Conservation (phyloP, 768 basidiomycete species). For the Russula griseocarnosa region DNA sequence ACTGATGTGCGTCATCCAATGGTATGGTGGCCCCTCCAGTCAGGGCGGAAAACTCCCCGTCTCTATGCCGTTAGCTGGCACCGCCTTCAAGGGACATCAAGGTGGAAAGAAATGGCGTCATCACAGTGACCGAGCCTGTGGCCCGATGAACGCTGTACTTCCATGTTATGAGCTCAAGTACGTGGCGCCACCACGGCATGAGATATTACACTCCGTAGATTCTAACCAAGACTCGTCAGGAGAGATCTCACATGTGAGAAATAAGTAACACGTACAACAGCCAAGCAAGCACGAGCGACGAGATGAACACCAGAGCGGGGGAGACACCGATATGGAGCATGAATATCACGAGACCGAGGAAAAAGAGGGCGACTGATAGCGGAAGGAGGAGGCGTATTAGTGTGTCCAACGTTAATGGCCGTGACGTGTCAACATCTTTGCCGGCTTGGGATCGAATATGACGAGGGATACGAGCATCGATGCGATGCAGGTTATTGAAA, state of each 20-base stretch:
- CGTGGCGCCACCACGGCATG: neutral
- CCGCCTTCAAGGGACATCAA: neutral
- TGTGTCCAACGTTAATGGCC: neutral
- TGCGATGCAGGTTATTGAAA: neutral
- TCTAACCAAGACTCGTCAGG: conserved; percentile 3
- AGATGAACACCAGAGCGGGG: neutral
- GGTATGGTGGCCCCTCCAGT: neutral
- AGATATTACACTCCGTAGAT: neutral
- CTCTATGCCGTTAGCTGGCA: neutral
- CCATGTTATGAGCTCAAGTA: neutral
- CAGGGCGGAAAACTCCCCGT: neutral
- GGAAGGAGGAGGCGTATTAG: neutral
- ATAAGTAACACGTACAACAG: neutral
- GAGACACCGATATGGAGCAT: neutral
- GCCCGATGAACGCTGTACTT: too few species aligned
- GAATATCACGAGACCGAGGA: neutral
- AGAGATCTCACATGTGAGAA: neutral
- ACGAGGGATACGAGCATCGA: neutral
- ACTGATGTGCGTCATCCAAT: neutral
- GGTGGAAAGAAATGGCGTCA: neutral
- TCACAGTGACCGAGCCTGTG: neutral
- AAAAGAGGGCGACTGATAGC: conserved; percentile 4
- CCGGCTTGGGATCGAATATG: neutral
- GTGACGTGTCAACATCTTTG: neutral
- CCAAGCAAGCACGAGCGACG: neutral